Conservation (phyloP, 345 rosid species). For the Heritiera littoralis region DNA sequence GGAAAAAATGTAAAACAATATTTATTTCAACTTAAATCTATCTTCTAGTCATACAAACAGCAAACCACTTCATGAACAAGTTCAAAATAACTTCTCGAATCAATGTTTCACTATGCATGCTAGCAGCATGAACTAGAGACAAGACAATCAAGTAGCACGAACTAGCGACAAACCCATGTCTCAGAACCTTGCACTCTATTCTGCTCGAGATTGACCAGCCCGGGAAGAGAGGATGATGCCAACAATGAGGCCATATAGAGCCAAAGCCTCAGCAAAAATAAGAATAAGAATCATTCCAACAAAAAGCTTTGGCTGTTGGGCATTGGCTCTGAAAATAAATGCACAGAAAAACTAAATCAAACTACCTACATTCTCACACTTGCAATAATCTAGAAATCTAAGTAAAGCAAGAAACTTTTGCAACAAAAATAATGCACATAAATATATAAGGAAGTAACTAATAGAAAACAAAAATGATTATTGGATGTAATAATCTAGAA, state of each 20-base stretch:
- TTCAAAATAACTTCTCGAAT: not conserved
- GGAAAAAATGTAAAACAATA: not conserved
- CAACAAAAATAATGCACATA: not conserved
- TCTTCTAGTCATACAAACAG: slow-evolving; percentile 14
- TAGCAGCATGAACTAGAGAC: not conserved
- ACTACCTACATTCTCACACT: not conserved
- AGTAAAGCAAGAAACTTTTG: not conserved
- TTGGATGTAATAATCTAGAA: no score
- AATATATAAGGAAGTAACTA: not conserved
- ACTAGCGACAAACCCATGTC: not conserved
- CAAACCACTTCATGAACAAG: not conserved
- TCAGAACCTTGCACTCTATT: slow-evolving; percentile 9
- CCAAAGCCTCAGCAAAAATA: slow-evolving; percentile 60
- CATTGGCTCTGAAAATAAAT: slow-evolving; percentile 41
- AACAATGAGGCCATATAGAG: slow-evolving; percentile 54
- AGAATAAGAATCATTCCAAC: slow-evolving; percentile 64
- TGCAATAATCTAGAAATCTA: not conserved
- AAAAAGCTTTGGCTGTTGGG: slow-evolving; percentile 59
- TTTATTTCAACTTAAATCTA: not conserved
- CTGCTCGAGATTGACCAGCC: slow-evolving; percentile 28
- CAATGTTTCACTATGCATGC: slow-evolving; percentile 5
- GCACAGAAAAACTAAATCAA: slow-evolving; percentile 11
- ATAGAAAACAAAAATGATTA: not conserved
- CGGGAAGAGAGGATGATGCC: slow-evolving; percentile 56
- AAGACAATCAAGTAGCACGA: not conserved